Evolutionary conservation across 768 basidiomycete genomes (phyloP).

Genomic region (Kwoniella pini): DNA sequence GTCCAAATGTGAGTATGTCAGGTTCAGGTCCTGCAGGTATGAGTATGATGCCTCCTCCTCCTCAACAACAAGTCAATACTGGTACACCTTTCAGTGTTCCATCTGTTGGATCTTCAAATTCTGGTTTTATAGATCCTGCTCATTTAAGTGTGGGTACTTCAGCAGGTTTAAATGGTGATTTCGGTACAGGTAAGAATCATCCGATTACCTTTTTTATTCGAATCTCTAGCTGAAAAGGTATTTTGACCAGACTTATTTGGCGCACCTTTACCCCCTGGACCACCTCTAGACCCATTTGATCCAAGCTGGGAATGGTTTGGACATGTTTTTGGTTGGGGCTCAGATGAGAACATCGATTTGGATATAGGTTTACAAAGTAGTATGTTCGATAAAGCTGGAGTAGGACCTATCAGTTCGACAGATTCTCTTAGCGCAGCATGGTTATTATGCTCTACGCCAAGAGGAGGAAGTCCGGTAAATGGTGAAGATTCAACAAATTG

Average conservation of each 20-base stretch:
- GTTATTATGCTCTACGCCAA: constrained; percentile 34
- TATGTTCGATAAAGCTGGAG: constrained; percentile 30
- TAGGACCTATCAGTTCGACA: constrained; percentile 38
- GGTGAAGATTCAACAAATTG: constrained; percentile 17
- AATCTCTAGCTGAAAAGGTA: too few species aligned
- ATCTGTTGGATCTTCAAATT: constrained; percentile 16
- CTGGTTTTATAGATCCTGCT: constrained; percentile 29
- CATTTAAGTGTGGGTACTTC: constrained; percentile 19
- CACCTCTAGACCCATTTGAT: constrained; percentile 26
- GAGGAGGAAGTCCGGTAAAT: constrained; percentile 35
- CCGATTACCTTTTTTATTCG: too few species aligned
- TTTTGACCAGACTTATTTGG: neutral
- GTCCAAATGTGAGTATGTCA: constrained; percentile 6
- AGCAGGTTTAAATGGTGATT: neutral
- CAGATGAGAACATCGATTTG: constrained; percentile 37
- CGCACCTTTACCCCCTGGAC: neutral
- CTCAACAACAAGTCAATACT: constrained; percentile 1
- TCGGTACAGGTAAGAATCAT: constrained; percentile 9
- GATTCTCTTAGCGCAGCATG: constrained; percentile 44
- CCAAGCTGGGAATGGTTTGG: constrained; percentile 38
- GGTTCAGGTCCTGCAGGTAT: constrained; percentile 11
- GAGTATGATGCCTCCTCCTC: constrained; percentile 18
- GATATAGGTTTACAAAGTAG: constrained; percentile 36
- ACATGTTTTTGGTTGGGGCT: constrained; percentile 46
- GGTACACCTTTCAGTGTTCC: constrained; percentile 21